Evolutionary conservation across 371 early-diverging fungal species (phyloP).

Genomic region (Synchytrium microbalum): DNA sequence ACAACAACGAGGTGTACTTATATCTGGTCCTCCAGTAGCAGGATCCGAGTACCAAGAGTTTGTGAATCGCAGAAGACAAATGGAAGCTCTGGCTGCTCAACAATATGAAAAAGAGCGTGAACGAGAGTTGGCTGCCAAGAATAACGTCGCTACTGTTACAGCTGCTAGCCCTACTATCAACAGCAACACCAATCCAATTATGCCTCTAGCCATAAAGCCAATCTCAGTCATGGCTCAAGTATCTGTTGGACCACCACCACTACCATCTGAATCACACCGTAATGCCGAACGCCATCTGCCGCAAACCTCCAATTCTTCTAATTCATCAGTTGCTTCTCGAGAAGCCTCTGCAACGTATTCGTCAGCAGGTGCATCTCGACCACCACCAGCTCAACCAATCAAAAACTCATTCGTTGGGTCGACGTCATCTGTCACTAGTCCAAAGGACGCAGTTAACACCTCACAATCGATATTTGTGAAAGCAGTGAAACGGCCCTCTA

Average conservation of each 20-base stretch:
- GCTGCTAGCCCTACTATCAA: not conserved
- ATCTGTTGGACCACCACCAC: not conserved
- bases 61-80: not conserved
- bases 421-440: no score
- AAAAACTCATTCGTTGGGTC: no score
- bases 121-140: not conserved
- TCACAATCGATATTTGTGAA: not conserved
- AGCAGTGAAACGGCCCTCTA: not conserved
- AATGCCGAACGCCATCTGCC: not conserved
- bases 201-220: not conserved
- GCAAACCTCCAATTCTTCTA: not conserved
- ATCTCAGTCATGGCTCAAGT: no score
- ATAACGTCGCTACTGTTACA: no score
- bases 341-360: not conserved
- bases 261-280: not conserved
- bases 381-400: no score
- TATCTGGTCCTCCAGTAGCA: not conserved
- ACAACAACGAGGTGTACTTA: not conserved
- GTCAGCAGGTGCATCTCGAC: no score
- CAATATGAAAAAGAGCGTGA: not conserved
- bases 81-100: slow-evolving; percentile 1
- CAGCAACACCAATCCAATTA: not conserved
- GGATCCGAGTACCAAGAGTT: slow-evolving; percentile 7
- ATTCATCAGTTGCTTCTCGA: not conserved
- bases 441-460: no score